A percentile compares a stretch with the other conserved stretches of the same genome.
These are phyloP conservation scores for Cudoniella acicularis DNA, from an alignment of 495 filamentous ascomycete genomes.

Conservation along the genomic window DNA sequence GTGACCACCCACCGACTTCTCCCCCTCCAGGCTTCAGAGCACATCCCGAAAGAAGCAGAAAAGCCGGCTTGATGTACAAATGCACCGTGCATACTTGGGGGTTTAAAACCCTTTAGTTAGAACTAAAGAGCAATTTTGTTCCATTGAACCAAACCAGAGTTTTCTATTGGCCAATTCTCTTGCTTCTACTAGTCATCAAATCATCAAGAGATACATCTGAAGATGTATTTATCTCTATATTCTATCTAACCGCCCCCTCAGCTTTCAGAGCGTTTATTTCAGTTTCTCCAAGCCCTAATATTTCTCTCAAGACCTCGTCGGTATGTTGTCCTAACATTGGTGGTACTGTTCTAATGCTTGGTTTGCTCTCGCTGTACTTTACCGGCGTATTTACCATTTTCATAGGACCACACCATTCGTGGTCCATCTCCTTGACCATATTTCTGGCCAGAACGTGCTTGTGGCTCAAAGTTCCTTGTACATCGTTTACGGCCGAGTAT, in stretches of 20 bases:
- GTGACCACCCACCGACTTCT: neutral
- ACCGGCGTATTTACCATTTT: conserved; percentile 93
- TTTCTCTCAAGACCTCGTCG: conserved; percentile 68
- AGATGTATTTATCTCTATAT: conserved; percentile 1
- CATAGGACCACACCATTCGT: conserved; percentile 76
- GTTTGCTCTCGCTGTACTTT: conserved; percentile 82
- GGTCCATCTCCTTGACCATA: conserved; percentile 87
- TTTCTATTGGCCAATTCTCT: no score
- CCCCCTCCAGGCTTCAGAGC: neutral
- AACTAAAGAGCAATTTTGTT: no score
- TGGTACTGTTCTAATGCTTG: conserved; percentile 73
- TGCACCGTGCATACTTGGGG: neutral
- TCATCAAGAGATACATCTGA: neutral
- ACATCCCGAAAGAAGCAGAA: no score
- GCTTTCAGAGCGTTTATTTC: conserved; percentile 61
- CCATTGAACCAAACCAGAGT: no score
- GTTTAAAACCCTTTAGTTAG: neutral
- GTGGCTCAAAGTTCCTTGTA: conserved; percentile 79
- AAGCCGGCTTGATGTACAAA: neutral
- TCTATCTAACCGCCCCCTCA: conserved; percentile 65
- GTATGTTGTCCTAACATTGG: conserved; percentile 92
- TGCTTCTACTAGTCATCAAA: no score
- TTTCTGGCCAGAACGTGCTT: conserved; percentile 78
- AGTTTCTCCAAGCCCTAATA: conserved; percentile 58
- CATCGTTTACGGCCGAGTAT: conserved; percentile 92